Percentiles rank a stretch among this genome's conserved stretches.
Evolutionary conservation across 164 flowering plant genomes (phyloP).

Genomic region (Dillenia turbinata): DNA sequence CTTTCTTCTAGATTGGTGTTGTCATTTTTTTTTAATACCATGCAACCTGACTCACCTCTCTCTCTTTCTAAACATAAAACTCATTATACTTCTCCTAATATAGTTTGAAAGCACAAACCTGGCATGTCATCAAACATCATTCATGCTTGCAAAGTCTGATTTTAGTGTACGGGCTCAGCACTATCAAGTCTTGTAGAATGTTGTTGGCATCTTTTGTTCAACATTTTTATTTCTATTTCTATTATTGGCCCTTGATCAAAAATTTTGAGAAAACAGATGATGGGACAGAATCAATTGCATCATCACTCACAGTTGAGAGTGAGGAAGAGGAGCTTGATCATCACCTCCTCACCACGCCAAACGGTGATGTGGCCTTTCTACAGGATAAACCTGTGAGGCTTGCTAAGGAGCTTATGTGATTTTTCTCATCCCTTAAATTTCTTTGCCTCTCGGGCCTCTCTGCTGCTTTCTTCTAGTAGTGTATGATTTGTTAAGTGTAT

Average conservation of each 20-base stretch:
- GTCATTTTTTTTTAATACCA: too few relatives aligned
- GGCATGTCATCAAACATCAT: too few relatives aligned
- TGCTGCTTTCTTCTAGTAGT: slow-evolving; percentile 16
- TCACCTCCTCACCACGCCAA: slow-evolving; percentile 53
- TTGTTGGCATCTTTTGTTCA: not conserved
- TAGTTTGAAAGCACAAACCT: too few relatives aligned
- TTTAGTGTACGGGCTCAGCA: too few relatives aligned
- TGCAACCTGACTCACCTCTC: too few relatives aligned
- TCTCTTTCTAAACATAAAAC: too few relatives aligned
- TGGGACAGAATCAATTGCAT: slow-evolving; percentile 43
- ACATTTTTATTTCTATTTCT: not conserved
- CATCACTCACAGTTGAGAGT: slow-evolving; percentile 38
- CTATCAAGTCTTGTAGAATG: not conserved
- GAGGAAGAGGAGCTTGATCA: slow-evolving; percentile 63
- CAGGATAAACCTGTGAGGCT: slow-evolving; percentile 60
- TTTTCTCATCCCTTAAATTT: not conserved
- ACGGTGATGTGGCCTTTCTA: slow-evolving; percentile 59
- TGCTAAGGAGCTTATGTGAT: slow-evolving; percentile 51
- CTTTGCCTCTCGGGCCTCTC: not conserved
- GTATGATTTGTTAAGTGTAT: slow-evolving; percentile 19
- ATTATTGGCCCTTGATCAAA: not conserved
- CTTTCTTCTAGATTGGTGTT: too few relatives aligned
- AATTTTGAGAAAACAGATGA: slow-evolving; percentile 33
- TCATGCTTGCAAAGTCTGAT: too few relatives aligned
- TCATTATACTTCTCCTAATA: too few relatives aligned